Percentiles rank a stretch among this genome's conserved stretches.
Conservation (phyloP, 2,329 filamentous ascomycete genomes). For the Aspergillus spinulosporus region DNA sequence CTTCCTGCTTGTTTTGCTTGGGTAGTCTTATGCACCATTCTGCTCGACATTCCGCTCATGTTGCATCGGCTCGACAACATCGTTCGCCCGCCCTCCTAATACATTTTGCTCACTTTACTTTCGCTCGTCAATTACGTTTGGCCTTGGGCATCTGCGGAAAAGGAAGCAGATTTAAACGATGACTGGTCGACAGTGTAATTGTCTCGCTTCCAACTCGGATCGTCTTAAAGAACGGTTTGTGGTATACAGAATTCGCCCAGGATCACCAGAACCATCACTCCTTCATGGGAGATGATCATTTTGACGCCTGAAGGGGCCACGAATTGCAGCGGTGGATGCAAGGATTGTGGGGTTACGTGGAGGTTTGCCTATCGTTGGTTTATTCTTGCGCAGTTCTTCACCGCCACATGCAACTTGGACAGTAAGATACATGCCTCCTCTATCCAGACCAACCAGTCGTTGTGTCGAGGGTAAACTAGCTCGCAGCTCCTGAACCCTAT, state of each 20-base stretch:
- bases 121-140: background rate
- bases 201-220: background rate
- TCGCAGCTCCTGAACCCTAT: conserved; percentile 9
- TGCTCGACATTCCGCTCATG: conserved; percentile 20
- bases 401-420: conserved; percentile 24
- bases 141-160: background rate
- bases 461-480: conserved; percentile 8
- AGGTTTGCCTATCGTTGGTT: conserved; percentile 27
- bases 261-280: conserved; percentile 5
- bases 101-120: background rate
- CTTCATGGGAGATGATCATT: conserved; percentile 4
- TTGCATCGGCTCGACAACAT: conserved; percentile 10
- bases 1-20: conserved; percentile 8
- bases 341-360: conserved; percentile 26
- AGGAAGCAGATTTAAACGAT: background rate
- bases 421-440: conserved; percentile 10
- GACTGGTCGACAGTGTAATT: background rate
- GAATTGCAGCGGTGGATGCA: conserved; percentile 17
- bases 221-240: background rate
- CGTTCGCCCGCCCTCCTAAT: background rate
- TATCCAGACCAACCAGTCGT: conserved; percentile 10
- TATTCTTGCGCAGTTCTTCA: conserved; percentile 22
- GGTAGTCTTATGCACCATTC: conserved; percentile 21
- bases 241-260: background rate
- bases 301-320: conserved; percentile 4